A percentile compares a stretch with the other conserved stretches of the same genome.
These are phyloP conservation scores for Colletotrichum lentis DNA, from an alignment of 2,329 filamentous ascomycete genomes.

Conservation along the genomic window DNA sequence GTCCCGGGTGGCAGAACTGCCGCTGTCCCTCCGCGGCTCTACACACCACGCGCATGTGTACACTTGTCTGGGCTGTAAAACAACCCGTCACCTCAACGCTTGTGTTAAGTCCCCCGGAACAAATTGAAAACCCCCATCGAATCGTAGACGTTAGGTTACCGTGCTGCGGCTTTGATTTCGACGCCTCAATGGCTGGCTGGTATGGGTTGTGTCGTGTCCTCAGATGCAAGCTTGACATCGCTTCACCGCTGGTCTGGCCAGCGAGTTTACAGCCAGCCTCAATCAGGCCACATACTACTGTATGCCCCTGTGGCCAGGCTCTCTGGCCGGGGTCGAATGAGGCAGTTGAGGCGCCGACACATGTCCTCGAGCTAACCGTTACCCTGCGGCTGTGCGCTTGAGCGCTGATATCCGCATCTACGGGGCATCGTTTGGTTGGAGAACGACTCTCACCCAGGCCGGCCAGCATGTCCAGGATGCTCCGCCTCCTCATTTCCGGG, in stretches of 20 bases:
- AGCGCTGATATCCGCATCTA: not conserved
- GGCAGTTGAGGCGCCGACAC: not conserved
- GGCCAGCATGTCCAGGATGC: not conserved
- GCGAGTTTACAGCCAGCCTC: not conserved
- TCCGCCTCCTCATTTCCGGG: no score
- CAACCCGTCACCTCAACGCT: not conserved
- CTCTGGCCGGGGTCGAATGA: not conserved
- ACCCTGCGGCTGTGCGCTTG: not conserved
- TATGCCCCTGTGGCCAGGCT: not conserved
- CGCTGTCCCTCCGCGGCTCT: no score
- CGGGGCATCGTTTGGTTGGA: no score
- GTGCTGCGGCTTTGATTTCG: not conserved
- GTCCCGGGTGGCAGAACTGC: not conserved
- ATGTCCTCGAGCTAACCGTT: not conserved
- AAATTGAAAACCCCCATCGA: not conserved
- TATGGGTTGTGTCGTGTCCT: not conserved
- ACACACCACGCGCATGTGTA: not conserved
- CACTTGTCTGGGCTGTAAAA: constrained; percentile 23
- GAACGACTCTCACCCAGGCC: not conserved
- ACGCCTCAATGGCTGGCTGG: not conserved
- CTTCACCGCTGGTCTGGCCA: not conserved
- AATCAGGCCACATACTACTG: not conserved
- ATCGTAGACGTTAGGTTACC: not conserved
- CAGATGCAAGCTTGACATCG: not conserved
- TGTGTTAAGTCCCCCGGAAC: constrained; percentile 1